Evolutionary conservation across 2,329 filamentous ascomycete genomes (phyloP), one percentile per base, ranked within the genome.

Genomic region (Pseudocercospora fijiensis): DNA sequence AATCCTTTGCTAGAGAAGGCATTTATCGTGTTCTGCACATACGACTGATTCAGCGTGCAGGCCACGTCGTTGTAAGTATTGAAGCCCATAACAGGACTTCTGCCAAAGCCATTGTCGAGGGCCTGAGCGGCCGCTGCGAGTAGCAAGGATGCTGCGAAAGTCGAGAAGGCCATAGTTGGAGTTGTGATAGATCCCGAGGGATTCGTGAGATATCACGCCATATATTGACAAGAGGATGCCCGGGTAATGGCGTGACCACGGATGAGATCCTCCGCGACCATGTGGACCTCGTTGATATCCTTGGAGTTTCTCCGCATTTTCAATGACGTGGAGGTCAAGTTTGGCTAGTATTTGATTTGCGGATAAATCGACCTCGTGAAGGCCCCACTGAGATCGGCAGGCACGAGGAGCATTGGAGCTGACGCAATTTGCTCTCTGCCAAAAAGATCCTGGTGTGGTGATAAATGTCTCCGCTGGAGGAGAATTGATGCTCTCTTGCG

Each of bases 51-150:
- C n/a, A 63, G 65, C 2, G 66, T 64, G 41, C 71, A 72, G 4
- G 57, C 69, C 5, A 68, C 64, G 30, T 67, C 69, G 51, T 72
- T 72, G 49, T 72, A 71, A 24, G 67, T 72, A 60, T 71, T 71
- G 67, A 68, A 71, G 7, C 71, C 71, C 63, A 72, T 65, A 5
- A 71, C 57, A 26, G 71, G 71, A 13, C 69, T 72, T n/a, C 66
- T 56, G 52, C 71, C 71, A 37, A 72, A 72, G 51, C 67, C 69
- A 71, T 70, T 71, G 67, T 71, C 68, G 11, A 72, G 59, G 20
- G 67, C 66, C 16, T 64, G 45, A 45, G 67, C 66, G 10, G 57
- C 26, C 1, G 49, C 57, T 20, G 45, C 27, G 16, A 57, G 28
- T 3, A 62, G 37, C 33, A 65, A 45, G 13, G 57, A 47, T 11